Evolutionary conservation across 768 basidiomycete genomes (phyloP).

Genomic region (Gloeophyllum trabeum): DNA sequence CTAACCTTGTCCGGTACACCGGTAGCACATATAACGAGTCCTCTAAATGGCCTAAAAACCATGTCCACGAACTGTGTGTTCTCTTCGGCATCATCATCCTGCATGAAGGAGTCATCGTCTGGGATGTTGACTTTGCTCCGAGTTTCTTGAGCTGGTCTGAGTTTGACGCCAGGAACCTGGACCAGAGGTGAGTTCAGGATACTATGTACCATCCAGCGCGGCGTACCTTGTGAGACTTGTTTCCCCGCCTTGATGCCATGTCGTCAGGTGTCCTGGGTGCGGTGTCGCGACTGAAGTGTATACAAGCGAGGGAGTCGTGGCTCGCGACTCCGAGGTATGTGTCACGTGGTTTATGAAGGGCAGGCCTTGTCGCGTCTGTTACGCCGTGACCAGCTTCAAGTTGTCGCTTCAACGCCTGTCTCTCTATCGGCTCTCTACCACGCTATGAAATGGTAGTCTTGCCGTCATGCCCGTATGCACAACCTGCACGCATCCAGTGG

Average conservation of each 20-base stretch:
- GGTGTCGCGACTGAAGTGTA: no score
- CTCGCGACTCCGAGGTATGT: no score
- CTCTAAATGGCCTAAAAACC: slow-evolving; percentile 58
- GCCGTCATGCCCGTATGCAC: slow-evolving; percentile 75
- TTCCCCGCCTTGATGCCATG: slow-evolving; percentile 31
- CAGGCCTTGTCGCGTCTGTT: no score
- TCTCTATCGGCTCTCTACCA: no score
- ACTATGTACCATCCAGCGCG: background rate
- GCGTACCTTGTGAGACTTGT: slow-evolving; percentile 67
- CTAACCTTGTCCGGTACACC: slow-evolving; percentile 72
- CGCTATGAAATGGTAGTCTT: no score
- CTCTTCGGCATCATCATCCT: slow-evolving; percentile 16
- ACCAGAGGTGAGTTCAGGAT: background rate
- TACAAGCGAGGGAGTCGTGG: no score
- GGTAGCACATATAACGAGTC: slow-evolving; percentile 61
- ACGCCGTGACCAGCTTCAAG: no score
- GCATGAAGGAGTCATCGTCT: background rate
- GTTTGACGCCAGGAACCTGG: slow-evolving; percentile 76
- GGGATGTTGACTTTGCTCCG: slow-evolving; percentile 17
- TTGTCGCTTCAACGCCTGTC: no score
- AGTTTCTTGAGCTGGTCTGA: slow-evolving; percentile 48
- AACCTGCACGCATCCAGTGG: slow-evolving; percentile 51
- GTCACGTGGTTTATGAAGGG: no score
- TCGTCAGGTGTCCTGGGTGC: no score
- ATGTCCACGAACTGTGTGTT: slow-evolving; percentile 12